Percentiles rank a stretch among this genome's conserved stretches.
Evolutionary conservation across 176 grass and related monocot species (phyloP).

Genomic region (Neostapfia colusana): DNA sequence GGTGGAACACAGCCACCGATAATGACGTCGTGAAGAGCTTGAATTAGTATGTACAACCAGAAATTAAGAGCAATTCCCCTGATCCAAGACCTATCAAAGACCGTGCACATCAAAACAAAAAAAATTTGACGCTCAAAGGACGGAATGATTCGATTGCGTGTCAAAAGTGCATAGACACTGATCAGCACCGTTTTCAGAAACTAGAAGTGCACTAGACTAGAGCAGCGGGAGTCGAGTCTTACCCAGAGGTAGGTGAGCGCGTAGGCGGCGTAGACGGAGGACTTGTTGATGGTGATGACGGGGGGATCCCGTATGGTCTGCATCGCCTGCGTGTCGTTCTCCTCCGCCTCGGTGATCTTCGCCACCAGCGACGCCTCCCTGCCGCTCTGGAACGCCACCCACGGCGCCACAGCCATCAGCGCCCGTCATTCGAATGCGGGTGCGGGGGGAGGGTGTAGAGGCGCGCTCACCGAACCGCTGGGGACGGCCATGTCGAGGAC

Average conservation of each 20-base stretch:
- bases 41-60: too few relatives aligned
- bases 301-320: conserved; percentile 50
- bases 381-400: conserved; percentile 51
- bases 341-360: conserved; percentile 59
- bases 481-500: conserved; percentile 71
- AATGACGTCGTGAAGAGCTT: not conserved
- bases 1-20: not conserved
- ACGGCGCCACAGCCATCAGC: not conserved
- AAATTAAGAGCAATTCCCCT: not conserved
- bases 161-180: not conserved
- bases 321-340: conserved; percentile 45
- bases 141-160: not conserved
- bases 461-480: conserved; percentile 51
- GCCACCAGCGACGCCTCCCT: conserved; percentile 74
- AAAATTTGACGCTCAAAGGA: not conserved
- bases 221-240: conserved; percentile 11
- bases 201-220: not conserved
- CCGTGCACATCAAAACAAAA: not conserved
- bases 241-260: conserved; percentile 63
- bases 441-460: not conserved
- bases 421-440: not conserved
- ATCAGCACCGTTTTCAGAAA: not conserved
- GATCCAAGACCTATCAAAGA: not conserved
- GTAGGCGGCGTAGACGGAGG: conserved; percentile 55
- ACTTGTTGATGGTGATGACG: conserved; percentile 71